Evolutionary conservation across 208 protist species (phyloP).

Genomic region (Acanthamoeba quina): DNA sequence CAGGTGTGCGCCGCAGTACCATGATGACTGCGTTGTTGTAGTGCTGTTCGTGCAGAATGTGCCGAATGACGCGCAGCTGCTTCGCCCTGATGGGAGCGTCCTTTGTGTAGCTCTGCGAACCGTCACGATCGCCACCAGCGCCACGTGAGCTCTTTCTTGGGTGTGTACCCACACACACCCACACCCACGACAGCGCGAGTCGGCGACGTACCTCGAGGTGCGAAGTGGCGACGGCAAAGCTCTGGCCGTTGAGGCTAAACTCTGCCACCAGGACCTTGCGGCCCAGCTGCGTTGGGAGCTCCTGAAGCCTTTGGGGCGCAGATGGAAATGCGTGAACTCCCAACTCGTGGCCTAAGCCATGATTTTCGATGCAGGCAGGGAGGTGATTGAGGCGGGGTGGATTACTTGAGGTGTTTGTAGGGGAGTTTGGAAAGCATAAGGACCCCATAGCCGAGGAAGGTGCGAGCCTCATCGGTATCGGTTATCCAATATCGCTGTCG

Average conservation of each 20-base stretch:
- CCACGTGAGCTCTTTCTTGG: no score
- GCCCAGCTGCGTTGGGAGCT: slow-evolving; percentile 29
- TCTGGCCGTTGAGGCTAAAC: slow-evolving; percentile 43
- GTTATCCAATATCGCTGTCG: slow-evolving; percentile 57
- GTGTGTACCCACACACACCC: no score
- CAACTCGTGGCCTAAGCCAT: background rate
- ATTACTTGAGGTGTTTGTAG: slow-evolving; percentile 14
- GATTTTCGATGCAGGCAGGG: background rate
- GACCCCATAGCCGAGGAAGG: slow-evolving; percentile 48
- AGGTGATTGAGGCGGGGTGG: no score
- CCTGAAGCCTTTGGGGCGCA: background rate
- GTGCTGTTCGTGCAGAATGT: slow-evolving; percentile 13
- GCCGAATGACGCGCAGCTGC: slow-evolving; percentile 38
- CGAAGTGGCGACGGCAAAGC: slow-evolving; percentile 21
- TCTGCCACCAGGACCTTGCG: slow-evolving; percentile 52
- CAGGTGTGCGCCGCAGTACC: background rate
- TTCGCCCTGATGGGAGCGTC: slow-evolving; percentile 35
- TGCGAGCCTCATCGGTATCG: slow-evolving; percentile 27
- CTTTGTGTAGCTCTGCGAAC: slow-evolving; percentile 35
- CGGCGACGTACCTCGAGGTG: slow-evolving; percentile 37
- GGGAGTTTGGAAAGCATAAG: slow-evolving; percentile 58
- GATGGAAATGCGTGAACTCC: background rate
- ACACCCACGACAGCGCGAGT: background rate
- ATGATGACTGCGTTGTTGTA: slow-evolving; percentile 40
- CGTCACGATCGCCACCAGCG: no score